These are phyloP conservation scores for Colletotrichum destructivum DNA, from an alignment of 2,329 filamentous ascomycete species.

Conservation along the genomic window DNA sequence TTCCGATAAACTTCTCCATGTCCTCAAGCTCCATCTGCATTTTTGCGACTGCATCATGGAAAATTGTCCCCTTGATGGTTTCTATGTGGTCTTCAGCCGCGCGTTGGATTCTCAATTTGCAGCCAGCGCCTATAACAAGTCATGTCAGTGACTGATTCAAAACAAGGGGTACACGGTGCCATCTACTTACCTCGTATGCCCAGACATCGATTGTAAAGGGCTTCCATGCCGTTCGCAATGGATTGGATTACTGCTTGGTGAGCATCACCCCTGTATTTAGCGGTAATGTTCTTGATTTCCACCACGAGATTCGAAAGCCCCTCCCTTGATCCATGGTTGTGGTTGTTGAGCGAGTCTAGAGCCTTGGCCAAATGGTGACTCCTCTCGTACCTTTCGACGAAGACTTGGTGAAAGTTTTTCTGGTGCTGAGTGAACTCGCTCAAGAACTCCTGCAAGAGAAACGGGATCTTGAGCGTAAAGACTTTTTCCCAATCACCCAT, in stretches of 20 bases:
- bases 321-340: neutral
- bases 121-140: neutral
- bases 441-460: neutral
- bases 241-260: neutral
- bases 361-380: neutral
- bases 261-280: neutral
- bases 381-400: neutral
- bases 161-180: neutral
- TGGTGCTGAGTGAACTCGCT: neutral
- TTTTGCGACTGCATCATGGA: neutral
- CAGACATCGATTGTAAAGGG: neutral
- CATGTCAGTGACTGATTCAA: neutral
- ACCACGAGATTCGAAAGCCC: neutral
- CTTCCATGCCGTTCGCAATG: neutral
- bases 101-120: neutral
- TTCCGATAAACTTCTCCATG: neutral
- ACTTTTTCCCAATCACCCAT: neutral
- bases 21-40: neutral
- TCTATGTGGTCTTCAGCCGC: neutral
- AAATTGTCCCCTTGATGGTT: neutral
- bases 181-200: neutral
- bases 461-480: neutral
- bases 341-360: neutral
- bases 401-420: neutral
- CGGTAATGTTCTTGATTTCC: neutral